Conservation (phyloP, 192 early-diverging fungal species). For the Rhizophagus prolifer region DNA sequence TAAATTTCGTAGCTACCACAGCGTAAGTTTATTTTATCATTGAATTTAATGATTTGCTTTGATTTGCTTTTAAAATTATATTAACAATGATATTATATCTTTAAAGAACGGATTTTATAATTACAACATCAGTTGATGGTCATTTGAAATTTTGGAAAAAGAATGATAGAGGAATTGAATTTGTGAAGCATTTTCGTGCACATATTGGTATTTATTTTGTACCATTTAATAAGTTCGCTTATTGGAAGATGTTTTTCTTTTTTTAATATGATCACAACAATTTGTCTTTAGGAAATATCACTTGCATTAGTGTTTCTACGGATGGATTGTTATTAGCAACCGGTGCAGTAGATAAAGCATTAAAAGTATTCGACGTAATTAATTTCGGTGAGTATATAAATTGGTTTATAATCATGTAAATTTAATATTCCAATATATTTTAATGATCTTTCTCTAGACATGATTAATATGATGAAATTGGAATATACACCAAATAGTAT, state of each 20-base stretch:
- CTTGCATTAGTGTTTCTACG: constrained; percentile 57
- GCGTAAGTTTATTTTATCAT: constrained; percentile 40
- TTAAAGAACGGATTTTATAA: constrained; percentile 83
- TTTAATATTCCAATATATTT: background rate
- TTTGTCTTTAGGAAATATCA: constrained; percentile 43
- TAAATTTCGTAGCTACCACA: constrained; percentile 78
- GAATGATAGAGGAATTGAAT: constrained; percentile 87
- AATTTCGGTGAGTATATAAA: constrained; percentile 75
- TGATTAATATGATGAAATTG: constrained; percentile 93
- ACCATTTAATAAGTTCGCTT: background rate
- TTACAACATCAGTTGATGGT: constrained; percentile 93
- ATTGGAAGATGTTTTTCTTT: background rate
- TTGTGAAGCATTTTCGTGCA: constrained; percentile 95
- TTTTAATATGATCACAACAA: background rate
- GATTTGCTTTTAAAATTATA: background rate
- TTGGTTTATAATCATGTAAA: too few relatives aligned
- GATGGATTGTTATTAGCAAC: constrained; percentile 87
- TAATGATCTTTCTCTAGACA: constrained; percentile 58
- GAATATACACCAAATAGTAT: constrained; percentile 72
- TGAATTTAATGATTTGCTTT: too few relatives aligned
- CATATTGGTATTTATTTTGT: constrained; percentile 62
- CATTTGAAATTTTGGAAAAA: constrained; percentile 99
- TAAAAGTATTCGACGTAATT: constrained; percentile 95
- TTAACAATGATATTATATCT: background rate
- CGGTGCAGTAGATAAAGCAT: constrained; percentile 72